A percentile compares a stretch with the other conserved stretches of the same genome.
These are phyloP conservation scores for Cyclotella baltica DNA, from an alignment of 108 stramenopile genomes.

Conservation along the genomic window DNA sequence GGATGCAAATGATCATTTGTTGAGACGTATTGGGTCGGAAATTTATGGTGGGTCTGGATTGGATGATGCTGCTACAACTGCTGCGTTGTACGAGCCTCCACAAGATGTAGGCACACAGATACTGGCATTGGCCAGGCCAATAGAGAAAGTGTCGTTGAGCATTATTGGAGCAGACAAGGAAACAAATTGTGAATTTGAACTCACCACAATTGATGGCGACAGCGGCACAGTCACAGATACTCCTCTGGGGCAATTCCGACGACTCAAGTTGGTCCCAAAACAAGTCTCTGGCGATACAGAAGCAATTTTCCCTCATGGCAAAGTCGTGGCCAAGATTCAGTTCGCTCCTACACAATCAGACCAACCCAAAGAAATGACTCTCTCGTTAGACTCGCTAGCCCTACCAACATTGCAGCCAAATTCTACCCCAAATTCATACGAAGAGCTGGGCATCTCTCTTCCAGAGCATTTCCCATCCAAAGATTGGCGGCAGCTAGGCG, in stretches of 20 bases:
- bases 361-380: background rate
- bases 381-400: constrained; percentile 26
- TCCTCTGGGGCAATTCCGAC: constrained; percentile 30
- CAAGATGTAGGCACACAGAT: constrained; percentile 6
- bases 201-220: constrained; percentile 8
- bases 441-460: constrained; percentile 34
- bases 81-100: background rate
- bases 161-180: background rate
- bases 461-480: constrained; percentile 25
- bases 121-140: constrained; percentile 1
- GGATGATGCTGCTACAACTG: background rate
- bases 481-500: constrained; percentile 46
- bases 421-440: constrained; percentile 18
- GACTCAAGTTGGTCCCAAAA: constrained; percentile 22
- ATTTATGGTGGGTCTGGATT: constrained; percentile 44
- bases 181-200: constrained; percentile 13
- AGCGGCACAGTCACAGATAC: constrained; percentile 24
- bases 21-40: constrained; percentile 42
- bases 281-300: constrained; percentile 19
- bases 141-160: constrained; percentile 27
- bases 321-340: constrained; percentile 20
- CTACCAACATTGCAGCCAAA: constrained; percentile 21
- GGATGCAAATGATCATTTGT: constrained; percentile 49
- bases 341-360: constrained; percentile 6
- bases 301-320: constrained; percentile 34